A percentile compares a stretch with the other conserved stretches of the same genome.
Evolutionary conservation across 139 green algal genomes (phyloP).

Genomic region (Diplosphaera chodatii): DNA sequence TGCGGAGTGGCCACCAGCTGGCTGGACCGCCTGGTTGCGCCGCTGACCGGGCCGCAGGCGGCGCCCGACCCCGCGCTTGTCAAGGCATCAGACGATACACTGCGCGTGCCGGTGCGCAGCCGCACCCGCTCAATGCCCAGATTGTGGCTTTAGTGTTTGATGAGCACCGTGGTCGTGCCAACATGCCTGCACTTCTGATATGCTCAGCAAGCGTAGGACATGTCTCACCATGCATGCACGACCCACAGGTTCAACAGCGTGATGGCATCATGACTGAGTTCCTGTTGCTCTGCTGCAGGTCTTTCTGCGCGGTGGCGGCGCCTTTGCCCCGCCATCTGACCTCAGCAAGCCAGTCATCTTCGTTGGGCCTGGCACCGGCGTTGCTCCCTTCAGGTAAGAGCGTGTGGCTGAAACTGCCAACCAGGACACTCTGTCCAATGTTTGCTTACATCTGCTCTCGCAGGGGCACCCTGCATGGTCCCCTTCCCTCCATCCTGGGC

Average conservation of each 20-base stretch:
- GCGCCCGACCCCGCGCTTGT: neutral
- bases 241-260: too few species aligned
- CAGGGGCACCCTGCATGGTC: too few species aligned
- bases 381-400: conserved; percentile 66
- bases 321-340: conserved; percentile 56
- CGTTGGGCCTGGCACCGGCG: conserved; percentile 85
- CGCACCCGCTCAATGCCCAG: too few species aligned
- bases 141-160: too few species aligned
- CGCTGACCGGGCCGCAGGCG: neutral
- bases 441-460: too few species aligned
- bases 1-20: conserved; percentile 76
- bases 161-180: too few species aligned
- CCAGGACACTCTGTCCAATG: too few species aligned
- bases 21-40: conserved; percentile 49
- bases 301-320: conserved; percentile 24
- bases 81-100: neutral
- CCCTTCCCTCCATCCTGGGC: too few species aligned
- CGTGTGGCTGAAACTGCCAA: too few species aligned
- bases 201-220: too few species aligned
- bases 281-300: neutral
- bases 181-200: too few species aligned
- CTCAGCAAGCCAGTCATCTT: conserved; percentile 68
- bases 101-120: neutral
- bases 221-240: too few species aligned
- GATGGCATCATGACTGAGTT: neutral